Conservation (phyloP, 495 filamentous ascomycete genomes). For the Geopyxis carbonaria region DNA sequence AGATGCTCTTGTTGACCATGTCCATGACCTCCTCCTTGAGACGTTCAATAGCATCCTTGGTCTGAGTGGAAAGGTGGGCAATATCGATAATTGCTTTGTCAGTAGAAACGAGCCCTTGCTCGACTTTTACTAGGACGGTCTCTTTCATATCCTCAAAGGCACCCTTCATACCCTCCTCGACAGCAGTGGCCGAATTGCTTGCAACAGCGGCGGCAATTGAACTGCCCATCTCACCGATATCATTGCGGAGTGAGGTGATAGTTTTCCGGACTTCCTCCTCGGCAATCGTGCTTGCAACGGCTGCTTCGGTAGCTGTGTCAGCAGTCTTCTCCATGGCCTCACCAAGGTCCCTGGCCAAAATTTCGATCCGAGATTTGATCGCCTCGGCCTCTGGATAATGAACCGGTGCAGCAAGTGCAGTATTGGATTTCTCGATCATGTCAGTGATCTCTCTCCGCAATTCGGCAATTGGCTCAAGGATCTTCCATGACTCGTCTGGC, state of each 20-base stretch:
- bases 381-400: constrained; percentile 48
- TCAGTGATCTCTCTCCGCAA: constrained; percentile 41
- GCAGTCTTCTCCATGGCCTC: constrained; percentile 51
- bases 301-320: constrained; percentile 27
- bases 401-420: constrained; percentile 50
- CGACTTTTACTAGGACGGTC: constrained; percentile 39
- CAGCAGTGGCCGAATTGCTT: constrained; percentile 18
- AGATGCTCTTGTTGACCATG: constrained; percentile 37
- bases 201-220: constrained; percentile 17
- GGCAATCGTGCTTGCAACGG: constrained; percentile 4
- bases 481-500: constrained; percentile 47
- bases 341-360: constrained; percentile 39
- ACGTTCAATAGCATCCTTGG: constrained; percentile 45
- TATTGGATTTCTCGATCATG: constrained; percentile 40
- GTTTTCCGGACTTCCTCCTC: constrained; percentile 15
- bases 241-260: constrained; percentile 13
- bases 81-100: constrained; percentile 62
- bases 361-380: constrained; percentile 33
- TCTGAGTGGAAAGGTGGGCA: constrained; percentile 47
- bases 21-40: constrained; percentile 42
- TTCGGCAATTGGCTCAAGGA: constrained; percentile 45
- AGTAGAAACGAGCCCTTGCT: constrained; percentile 56
- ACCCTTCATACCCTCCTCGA: constrained; percentile 50
- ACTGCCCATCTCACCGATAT: constrained; percentile 16
- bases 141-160: constrained; percentile 64